A percentile compares a stretch with the other conserved stretches of the same genome.
Conservation (phyloP, 176 grass and related monocot species). For the Thinopyrum elongatum region DNA sequence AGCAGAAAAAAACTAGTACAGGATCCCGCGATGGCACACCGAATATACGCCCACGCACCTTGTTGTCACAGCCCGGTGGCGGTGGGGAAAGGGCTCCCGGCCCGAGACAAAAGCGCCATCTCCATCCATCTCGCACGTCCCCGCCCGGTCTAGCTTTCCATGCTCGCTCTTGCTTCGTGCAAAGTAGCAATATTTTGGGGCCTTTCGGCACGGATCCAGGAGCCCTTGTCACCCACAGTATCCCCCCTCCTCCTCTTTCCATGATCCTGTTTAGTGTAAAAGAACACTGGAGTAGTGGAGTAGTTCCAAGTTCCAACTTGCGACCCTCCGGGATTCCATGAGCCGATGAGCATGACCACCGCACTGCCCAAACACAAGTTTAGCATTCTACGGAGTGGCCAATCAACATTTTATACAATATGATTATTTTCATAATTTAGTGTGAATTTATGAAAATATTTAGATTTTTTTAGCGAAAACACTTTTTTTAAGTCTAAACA, state of each 20-base stretch:
- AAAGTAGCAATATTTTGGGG: conserved; percentile 3
- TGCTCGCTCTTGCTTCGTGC: neutral
- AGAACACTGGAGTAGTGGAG: neutral
- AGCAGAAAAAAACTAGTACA: neutral
- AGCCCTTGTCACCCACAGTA: conserved; percentile 18
- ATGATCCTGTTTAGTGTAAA: neutral
- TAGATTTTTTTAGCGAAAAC: too few relatives aligned
- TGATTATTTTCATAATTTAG: too few relatives aligned
- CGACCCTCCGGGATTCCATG: neutral
- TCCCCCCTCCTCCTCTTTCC: neutral
- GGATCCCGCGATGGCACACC: too few relatives aligned
- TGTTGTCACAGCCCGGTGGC: conserved; percentile 2
- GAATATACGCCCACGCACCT: conserved; percentile 11
- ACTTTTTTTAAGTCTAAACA: too few relatives aligned
- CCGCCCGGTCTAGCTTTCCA: neutral
- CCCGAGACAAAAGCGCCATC: conserved; percentile 27
- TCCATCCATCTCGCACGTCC: neutral
- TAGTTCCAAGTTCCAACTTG: neutral
- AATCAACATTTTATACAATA: too few relatives aligned
- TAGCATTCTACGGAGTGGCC: too few relatives aligned
- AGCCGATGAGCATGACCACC: too few relatives aligned
- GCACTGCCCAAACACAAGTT: too few relatives aligned
- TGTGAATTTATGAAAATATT: too few relatives aligned
- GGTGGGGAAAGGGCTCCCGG: neutral
- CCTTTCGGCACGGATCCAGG: conserved; percentile 34